A percentile compares a stretch with the other conserved stretches of the same genome.
phyloP scores from a whole-genome alignment of 2,329 filamentous ascomycete genomes.

The Ustulina deusta region DNA sequence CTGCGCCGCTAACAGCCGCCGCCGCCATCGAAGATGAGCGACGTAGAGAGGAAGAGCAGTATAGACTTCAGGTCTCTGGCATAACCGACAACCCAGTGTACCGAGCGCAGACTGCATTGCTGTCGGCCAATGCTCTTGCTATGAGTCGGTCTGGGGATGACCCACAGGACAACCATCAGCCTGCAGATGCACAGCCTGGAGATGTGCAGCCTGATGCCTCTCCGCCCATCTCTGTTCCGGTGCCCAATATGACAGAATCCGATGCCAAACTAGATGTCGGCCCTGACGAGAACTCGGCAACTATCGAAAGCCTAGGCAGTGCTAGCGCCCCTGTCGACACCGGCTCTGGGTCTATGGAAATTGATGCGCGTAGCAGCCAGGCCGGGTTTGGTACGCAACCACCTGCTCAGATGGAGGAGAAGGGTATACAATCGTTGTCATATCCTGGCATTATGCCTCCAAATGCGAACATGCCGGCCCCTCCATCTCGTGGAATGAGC shows the following conservation, averaged over 20 bases:
- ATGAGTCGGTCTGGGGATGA: slow-evolving; percentile 69
- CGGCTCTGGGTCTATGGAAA: slow-evolving; percentile 67
- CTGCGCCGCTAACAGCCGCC: slow-evolving; percentile 64
- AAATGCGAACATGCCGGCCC: slow-evolving; percentile 57
- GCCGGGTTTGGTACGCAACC: slow-evolving; percentile 55
- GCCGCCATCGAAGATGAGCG: slow-evolving; percentile 67
- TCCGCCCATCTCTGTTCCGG: slow-evolving; percentile 47
- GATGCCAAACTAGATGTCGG: slow-evolving; percentile 56
- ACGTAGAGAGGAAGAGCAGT: slow-evolving; percentile 61
- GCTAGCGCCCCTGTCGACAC: slow-evolving; percentile 58
- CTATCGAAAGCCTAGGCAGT: slow-evolving; percentile 57
- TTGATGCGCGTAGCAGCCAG: slow-evolving; percentile 59
- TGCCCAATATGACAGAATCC: slow-evolving; percentile 48
- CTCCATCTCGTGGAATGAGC: slow-evolving; percentile 65
- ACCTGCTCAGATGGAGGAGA: slow-evolving; percentile 64
- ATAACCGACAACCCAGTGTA: slow-evolving; percentile 67
- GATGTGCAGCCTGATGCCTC: slow-evolving; percentile 39
- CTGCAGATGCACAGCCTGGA: slow-evolving; percentile 23
- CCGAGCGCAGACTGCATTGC: slow-evolving; percentile 64
- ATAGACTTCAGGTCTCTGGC: slow-evolving; percentile 56
- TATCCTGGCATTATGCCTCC: slow-evolving; percentile 66
- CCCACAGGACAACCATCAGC: slow-evolving; percentile 61
- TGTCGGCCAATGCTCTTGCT: slow-evolving; percentile 63
- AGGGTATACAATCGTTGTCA: slow-evolving; percentile 63
- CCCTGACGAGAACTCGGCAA: slow-evolving; percentile 56